Evolutionary conservation across 108 stramenopile species (phyloP).

Genomic region (Nitzschia putrida): DNA sequence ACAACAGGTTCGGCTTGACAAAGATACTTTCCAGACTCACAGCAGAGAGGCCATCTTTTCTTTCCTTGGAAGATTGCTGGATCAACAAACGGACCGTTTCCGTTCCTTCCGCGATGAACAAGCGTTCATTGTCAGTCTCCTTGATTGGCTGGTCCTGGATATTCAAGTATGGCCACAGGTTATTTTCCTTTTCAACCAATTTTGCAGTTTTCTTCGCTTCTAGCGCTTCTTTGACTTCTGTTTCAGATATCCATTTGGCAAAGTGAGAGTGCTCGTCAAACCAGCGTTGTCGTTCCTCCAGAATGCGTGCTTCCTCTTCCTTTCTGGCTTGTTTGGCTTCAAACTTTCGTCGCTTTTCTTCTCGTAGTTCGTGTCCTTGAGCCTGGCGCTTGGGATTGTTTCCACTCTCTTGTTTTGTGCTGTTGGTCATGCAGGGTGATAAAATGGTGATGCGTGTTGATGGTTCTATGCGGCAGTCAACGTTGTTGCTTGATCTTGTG

Average conservation of each 20-base stretch:
- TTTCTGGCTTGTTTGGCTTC: conserved; percentile 35
- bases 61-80: conserved; percentile 43
- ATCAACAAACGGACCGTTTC: conserved; percentile 72
- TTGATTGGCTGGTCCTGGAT: conserved; percentile 25
- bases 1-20: conserved; percentile 62
- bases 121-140: conserved; percentile 19
- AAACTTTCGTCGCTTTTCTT: conserved; percentile 37
- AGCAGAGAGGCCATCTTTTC: conserved; percentile 13
- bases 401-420: neutral
- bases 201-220: neutral
- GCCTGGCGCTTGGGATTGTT: neutral
- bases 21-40: conserved; percentile 57
- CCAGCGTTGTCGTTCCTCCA: conserved; percentile 24
- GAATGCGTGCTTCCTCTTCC: neutral
- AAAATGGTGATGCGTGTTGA: neutral
- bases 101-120: conserved; percentile 77
- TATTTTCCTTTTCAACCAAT: neutral
- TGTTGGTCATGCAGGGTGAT: neutral
- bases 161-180: conserved; percentile 32
- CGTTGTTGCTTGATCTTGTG: neutral
- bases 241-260: conserved; percentile 21
- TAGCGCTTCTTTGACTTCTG: neutral
- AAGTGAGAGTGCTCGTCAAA: conserved; percentile 24
- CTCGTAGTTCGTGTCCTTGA: conserved; percentile 20
- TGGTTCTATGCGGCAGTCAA: neutral